A percentile compares a stretch with the other conserved stretches of the same genome.
Conservation (phyloP, 257 asterid species). For the Rehmannia glutinosa region DNA sequence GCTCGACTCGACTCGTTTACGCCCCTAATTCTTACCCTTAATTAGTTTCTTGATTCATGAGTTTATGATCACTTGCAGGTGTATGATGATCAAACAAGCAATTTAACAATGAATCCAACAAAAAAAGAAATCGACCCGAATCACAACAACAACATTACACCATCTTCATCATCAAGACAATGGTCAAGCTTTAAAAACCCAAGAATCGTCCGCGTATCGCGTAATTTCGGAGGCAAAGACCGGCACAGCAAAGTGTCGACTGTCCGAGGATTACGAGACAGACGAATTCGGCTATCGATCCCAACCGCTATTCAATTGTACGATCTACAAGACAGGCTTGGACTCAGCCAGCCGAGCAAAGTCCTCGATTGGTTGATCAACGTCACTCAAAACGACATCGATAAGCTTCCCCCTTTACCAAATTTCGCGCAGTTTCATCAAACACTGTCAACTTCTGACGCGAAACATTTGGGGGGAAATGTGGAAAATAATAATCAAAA, state of each 20-base stretch:
- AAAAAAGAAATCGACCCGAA: conserved; percentile 26
- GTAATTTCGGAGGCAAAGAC: conserved; percentile 72
- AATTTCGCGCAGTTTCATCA: conserved; percentile 18
- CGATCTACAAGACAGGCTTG: conserved; percentile 76
- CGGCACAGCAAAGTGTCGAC: conserved; percentile 85
- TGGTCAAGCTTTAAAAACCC: conserved; percentile 67
- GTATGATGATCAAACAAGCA: background rate
- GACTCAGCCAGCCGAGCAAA: conserved; percentile 76
- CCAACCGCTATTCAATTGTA: conserved; percentile 75
- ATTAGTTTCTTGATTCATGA: no score
- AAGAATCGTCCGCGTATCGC: conserved; percentile 69
- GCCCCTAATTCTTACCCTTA: no score
- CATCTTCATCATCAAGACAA: conserved; percentile 32
- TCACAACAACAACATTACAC: conserved; percentile 17
- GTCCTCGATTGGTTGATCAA: conserved; percentile 78
- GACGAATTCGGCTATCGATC: conserved; percentile 66
- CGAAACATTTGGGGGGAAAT: background rate
- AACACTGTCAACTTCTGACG: background rate
- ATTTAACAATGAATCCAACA: conserved; percentile 41
- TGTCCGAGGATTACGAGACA: conserved; percentile 58
- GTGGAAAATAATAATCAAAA: background rate
- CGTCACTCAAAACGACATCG: conserved; percentile 52
- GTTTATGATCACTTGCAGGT: conserved; percentile 24
- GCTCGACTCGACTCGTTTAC: no score
- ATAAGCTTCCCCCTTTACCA: conserved; percentile 66